Evolutionary conservation across 2,329 filamentous ascomycete genomes (phyloP).

Genomic region (Aspergillus jensenii): DNA sequence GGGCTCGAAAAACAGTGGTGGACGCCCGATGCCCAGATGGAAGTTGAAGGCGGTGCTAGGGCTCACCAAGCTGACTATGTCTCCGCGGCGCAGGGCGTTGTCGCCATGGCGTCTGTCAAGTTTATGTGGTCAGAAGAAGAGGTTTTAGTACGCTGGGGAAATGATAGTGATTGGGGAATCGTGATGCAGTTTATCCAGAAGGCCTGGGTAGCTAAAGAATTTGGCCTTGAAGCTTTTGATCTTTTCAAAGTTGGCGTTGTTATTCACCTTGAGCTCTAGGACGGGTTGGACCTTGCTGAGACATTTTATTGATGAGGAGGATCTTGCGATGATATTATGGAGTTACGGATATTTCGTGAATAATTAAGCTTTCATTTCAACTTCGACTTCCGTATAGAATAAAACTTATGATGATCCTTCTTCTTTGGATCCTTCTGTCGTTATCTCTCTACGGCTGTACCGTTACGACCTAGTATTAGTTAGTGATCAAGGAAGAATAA

Average conservation of each 20-base stretch:
- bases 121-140: conserved; percentile 21
- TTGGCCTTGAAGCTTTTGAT: neutral
- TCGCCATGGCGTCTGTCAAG: conserved; percentile 20
- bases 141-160: conserved; percentile 20
- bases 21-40: conserved; percentile 12
- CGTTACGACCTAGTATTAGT: neutral
- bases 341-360: neutral
- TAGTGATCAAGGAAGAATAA: neutral
- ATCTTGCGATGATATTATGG: neutral
- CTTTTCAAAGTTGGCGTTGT: conserved; percentile 18
- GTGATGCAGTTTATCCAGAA: conserved; percentile 15
- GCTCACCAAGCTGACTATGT: neutral
- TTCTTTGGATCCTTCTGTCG: neutral
- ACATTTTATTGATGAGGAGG: neutral
- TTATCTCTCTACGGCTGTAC: neutral
- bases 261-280: conserved; percentile 13
- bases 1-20: conserved; percentile 7
- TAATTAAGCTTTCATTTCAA: neutral
- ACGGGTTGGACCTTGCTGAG: neutral
- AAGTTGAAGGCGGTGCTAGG: conserved; percentile 3
- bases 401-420: neutral
- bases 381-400: neutral
- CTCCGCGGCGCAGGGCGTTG: neutral
- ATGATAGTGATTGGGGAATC: conserved; percentile 17
- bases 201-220: conserved; percentile 14